phyloP scores from a whole-genome alignment of 2,329 filamentous ascomycete genomes.

The Neurospora sp. region DNA sequence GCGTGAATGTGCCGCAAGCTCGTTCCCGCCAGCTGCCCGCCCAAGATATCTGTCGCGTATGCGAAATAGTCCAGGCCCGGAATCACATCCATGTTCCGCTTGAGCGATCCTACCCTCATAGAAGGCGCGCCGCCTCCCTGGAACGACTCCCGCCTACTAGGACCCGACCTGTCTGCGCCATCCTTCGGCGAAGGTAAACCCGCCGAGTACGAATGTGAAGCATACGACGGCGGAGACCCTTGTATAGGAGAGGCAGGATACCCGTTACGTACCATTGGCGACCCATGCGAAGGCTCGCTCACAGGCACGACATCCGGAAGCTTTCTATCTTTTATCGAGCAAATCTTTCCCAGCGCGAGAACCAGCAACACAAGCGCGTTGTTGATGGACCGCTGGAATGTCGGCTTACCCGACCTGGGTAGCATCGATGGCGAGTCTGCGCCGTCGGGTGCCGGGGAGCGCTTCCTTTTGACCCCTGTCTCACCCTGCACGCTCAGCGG shows the following conservation, averaged over 20 bases:
- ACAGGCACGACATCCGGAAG: constrained; percentile 51
- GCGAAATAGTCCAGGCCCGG: constrained; percentile 87
- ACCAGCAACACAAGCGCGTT: constrained; percentile 77
- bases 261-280: constrained; percentile 37
- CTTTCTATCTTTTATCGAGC: constrained; percentile 38
- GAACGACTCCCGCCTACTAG: constrained; percentile 43
- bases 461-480: constrained; percentile 42
- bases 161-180: constrained; percentile 28
- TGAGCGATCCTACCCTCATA: constrained; percentile 16
- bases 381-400: constrained; percentile 50
- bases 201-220: constrained; percentile 37
- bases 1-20: constrained; percentile 79
- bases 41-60: constrained; percentile 76
- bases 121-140: constrained; percentile 27
- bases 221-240: constrained; percentile 41
- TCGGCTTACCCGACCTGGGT: constrained; percentile 39
- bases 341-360: constrained; percentile 79
- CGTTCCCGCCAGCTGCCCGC: constrained; percentile 67
- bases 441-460: constrained; percentile 32
- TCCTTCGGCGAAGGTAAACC: constrained; percentile 44
- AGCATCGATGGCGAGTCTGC: constrained; percentile 17
- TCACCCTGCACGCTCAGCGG: constrained; percentile 14
- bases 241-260: constrained; percentile 42
- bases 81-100: constrained; percentile 68
- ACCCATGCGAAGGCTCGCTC: constrained; percentile 27